A percentile compares a stretch with the other conserved stretches of the same genome.
Conservation (phyloP, 768 basidiomycete genomes). For the Mycena rosella region DNA sequence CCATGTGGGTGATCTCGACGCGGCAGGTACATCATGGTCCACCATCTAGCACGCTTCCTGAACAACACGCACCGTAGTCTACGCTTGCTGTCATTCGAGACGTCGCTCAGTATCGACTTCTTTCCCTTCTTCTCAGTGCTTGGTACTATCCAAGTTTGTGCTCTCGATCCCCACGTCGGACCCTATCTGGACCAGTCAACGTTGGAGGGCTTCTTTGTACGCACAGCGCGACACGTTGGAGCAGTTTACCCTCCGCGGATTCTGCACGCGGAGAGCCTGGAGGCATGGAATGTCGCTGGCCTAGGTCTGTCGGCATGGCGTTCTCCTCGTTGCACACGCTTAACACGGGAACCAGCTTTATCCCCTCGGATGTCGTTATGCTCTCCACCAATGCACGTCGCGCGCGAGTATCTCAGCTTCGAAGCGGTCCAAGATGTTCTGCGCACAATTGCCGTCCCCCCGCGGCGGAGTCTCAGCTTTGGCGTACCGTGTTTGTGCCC, state of each 20-base stretch:
- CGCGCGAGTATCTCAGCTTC: conserved; percentile 21
- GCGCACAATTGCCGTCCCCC: background rate
- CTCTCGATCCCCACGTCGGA: conserved; percentile 24
- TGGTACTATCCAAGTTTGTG: conserved; percentile 15
- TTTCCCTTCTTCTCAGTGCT: conserved; percentile 27
- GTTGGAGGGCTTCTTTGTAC: conserved; percentile 19
- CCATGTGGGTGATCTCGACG: conserved; percentile 13
- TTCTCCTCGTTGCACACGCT: conserved; percentile 16
- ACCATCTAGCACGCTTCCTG: conserved; percentile 28
- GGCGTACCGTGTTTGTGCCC: conserved; percentile 18
- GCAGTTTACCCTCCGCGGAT: conserved; percentile 24
- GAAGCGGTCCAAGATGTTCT: conserved; percentile 13
- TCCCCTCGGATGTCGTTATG: conserved; percentile 18
- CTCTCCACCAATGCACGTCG: conserved; percentile 21
- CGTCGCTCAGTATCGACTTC: conserved; percentile 26
- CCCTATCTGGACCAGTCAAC: conserved; percentile 22
- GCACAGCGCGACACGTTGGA: conserved; percentile 15
- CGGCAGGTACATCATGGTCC: conserved; percentile 24
- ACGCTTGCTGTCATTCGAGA: conserved; percentile 28
- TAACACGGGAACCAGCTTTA: conserved; percentile 24
- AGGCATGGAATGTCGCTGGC: conserved; percentile 15
- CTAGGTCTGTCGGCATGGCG: conserved; percentile 27
- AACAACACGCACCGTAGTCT: conserved; percentile 28
- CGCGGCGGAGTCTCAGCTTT: background rate
- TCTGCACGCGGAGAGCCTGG: conserved; percentile 2